These are phyloP conservation scores for Naganishia friedmannii DNA, from an alignment of 768 basidiomycete genomes.

Conservation along the genomic window DNA sequence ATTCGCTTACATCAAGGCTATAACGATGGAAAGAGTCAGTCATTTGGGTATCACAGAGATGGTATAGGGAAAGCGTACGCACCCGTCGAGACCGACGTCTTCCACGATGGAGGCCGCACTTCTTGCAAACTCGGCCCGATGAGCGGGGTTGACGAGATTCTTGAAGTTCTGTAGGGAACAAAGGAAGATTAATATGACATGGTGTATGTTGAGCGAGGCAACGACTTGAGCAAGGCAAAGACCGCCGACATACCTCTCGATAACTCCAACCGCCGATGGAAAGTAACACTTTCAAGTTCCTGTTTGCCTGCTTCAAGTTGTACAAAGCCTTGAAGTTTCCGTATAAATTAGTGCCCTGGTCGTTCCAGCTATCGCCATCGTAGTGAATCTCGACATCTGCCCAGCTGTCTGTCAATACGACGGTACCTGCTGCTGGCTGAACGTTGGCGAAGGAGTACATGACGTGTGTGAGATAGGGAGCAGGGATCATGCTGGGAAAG, in stretches of 20 bases:
- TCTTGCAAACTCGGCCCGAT: constrained; percentile 70
- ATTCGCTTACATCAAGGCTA: constrained; percentile 20
- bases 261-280: constrained; percentile 81
- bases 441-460: constrained; percentile 92
- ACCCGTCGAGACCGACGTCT: constrained; percentile 86
- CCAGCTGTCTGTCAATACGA: constrained; percentile 84
- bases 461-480: constrained; percentile 81
- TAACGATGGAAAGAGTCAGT: not conserved
- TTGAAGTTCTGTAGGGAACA: not conserved
- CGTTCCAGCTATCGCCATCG: constrained; percentile 91
- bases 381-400: constrained; percentile 95
- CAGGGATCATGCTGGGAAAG: constrained; percentile 79
- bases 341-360: constrained; percentile 82
- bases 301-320: constrained; percentile 76
- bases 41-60: too few species aligned
- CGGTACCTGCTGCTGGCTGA: constrained; percentile 76
- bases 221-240: too few species aligned
- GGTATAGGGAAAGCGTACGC: not conserved
- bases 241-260: constrained; percentile 40
- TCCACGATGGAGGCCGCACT: constrained; percentile 76
- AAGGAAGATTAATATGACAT: not conserved
- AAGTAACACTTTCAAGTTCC: constrained; percentile 56
- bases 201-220: too few species aligned
- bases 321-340: constrained; percentile 94
- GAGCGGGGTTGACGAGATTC: constrained; percentile 21